phyloP scores from a whole-genome alignment of 169 alveolate genomes.

The Eimeria acervulina region DNA sequence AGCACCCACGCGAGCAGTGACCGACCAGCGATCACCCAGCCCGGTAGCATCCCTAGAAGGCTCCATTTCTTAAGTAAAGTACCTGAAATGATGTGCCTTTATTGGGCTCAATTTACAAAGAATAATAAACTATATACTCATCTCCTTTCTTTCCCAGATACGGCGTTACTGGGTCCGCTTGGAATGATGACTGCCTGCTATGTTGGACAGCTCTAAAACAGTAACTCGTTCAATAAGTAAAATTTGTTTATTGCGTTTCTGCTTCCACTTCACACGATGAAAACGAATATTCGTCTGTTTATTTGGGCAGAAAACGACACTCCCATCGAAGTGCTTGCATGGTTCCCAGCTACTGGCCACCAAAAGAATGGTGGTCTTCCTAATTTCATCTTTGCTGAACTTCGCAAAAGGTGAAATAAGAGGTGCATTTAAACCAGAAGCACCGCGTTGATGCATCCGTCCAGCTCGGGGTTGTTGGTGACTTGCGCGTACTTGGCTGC shows the following conservation, averaged over 20 bases:
- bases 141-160: background rate
- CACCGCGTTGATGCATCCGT: constrained; percentile 99
- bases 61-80: background rate
- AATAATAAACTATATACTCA: background rate
- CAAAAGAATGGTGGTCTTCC: background rate
- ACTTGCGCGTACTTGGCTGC: constrained; percentile 97
- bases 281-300: background rate
- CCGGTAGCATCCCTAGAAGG: background rate
- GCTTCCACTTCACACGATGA: background rate
- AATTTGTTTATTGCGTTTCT: background rate
- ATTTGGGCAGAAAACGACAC: background rate
- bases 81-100: background rate
- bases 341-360: background rate
- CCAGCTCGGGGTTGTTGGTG: constrained; percentile 99
- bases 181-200: background rate
- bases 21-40: background rate
- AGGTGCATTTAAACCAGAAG: constrained; percentile 94
- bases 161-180: background rate
- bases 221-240: background rate
- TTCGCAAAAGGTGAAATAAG: background rate
- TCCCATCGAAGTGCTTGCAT: background rate
- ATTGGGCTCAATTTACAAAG: background rate
- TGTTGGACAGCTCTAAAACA: background rate
- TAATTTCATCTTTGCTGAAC: background rate
- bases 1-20: background rate